These are phyloP conservation scores for Phytopythium boreale DNA, from an alignment of 352 stramenopile genomes.

Conservation along the genomic window DNA sequence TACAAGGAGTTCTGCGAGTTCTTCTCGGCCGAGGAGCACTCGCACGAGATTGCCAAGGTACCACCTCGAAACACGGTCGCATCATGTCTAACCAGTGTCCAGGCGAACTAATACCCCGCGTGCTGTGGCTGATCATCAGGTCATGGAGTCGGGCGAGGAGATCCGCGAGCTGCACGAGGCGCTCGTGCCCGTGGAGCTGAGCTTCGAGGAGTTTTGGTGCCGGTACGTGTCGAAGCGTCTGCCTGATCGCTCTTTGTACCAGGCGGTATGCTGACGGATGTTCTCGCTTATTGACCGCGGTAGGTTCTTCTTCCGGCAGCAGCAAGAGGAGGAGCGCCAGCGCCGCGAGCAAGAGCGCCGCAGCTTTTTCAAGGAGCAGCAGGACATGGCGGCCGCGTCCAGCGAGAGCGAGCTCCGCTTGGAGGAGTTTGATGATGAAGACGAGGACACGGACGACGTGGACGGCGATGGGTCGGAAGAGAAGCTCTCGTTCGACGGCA, in stretches of 20 bases:
- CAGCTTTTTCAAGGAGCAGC: conserved; percentile 16
- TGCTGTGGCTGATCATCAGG: conserved; percentile 13
- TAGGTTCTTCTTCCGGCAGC: conserved; percentile 70
- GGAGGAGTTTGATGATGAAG: conserved; percentile 30
- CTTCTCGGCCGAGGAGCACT: conserved; percentile 64
- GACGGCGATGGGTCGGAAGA: conserved; percentile 15
- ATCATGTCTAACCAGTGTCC: too few relatives aligned
- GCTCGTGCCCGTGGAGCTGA: conserved; percentile 72
- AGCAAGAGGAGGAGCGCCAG: conserved; percentile 36
- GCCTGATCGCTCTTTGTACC: neutral
- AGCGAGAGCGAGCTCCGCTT: conserved; percentile 30
- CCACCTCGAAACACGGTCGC: too few relatives aligned
- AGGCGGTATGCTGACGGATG: neutral
- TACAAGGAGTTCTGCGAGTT: conserved; percentile 62
- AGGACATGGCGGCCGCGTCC: conserved; percentile 8
- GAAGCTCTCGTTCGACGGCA: conserved; percentile 15
- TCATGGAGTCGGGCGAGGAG: conserved; percentile 48
- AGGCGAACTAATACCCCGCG: too few relatives aligned
- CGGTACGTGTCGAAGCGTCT: conserved; percentile 24
- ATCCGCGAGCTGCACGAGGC: conserved; percentile 58
- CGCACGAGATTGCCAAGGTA: conserved; percentile 67
- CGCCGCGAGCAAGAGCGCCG: conserved; percentile 29
- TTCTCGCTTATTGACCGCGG: neutral
- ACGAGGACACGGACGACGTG: conserved; percentile 34
- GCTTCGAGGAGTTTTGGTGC: conserved; percentile 83